Base-by-base conservation (phyloP, 148 eudicot genomes). In the Silene conica region DNA sequence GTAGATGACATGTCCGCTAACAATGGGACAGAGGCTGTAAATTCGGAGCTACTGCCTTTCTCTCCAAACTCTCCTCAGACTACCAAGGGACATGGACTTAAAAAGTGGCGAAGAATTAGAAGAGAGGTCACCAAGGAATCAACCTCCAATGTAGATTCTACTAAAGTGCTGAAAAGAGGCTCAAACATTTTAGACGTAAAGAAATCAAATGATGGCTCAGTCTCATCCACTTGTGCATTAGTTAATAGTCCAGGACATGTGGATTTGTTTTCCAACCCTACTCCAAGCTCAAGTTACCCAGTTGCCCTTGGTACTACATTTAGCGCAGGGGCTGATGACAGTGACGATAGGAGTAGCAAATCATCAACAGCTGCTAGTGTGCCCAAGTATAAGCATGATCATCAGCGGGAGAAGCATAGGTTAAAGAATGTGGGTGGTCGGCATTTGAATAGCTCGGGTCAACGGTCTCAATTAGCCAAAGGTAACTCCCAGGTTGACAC, bases 311-410 rank as follows among this genome's bases (percentile, higher is more conserved):
- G 68, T 62, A 79, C 86, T 62, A 76, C 72, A 12, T 80, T 86
- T 78, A 81, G 72, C 45, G 83, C 86, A 43, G 86, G 80, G 9
- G 72, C 80, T 34, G 96, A 86, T 69, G 85, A 89, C 70, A 87
- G 87, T 45, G 96, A 89, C 79, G 90, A 88, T 87, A 82, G 82
- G 62, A 89, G 87, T 82, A 94, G 96, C 81, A 91, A 85, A 69
- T 91, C 96, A 13, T 89, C 93, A 18, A 89, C 91, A 0, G 90
- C 90, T 2, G 98, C 91, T 28, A 88, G 93, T 79, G 83, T 38
- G 63, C 89, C 91, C 13, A 83, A 76, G 81, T 26, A 58, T 72
- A 85, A 76, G 67, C 73, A 69, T 65, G 69, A 65, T 43, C 41
- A 69, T 69, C 60, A 50, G 38, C 72, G 72, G 8, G 72, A 69